Conservation (phyloP, 2,329 filamentous ascomycete genomes). For the Botrytis tulipae region DNA sequence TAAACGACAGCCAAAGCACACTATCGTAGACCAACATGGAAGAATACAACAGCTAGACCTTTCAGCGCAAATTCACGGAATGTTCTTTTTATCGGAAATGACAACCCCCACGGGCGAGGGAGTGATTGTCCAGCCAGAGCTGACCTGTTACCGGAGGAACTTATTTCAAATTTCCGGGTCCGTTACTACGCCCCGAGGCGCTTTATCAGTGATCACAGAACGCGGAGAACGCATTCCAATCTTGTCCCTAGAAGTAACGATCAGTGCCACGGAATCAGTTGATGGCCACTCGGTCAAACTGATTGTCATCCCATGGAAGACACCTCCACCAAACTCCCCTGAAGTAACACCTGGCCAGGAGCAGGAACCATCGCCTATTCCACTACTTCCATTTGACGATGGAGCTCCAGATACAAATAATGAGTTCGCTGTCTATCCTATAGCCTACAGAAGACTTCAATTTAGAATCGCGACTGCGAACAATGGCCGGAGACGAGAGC, state of each 20-base stretch:
- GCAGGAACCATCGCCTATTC: conserved; percentile 82
- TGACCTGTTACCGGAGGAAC: conserved; percentile 95
- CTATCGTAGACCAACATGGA: conserved; percentile 51
- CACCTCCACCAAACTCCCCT: conserved; percentile 76
- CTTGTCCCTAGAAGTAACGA: conserved; percentile 76
- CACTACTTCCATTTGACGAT: conserved; percentile 66
- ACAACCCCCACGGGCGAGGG: conserved; percentile 51
- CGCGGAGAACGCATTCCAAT: conserved; percentile 82
- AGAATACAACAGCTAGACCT: conserved; percentile 50
- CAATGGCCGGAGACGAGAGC: conserved; percentile 88
- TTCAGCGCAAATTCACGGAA: conserved; percentile 74
- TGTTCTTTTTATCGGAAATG: conserved; percentile 79
- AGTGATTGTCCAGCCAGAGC: conserved; percentile 62
- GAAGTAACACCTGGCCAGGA: conserved; percentile 65
- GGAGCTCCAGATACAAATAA: conserved; percentile 39
- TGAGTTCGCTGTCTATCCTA: conserved; percentile 86
- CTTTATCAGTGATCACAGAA: conserved; percentile 79
- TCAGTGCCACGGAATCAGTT: conserved; percentile 92
- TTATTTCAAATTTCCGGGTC: conserved; percentile 94
- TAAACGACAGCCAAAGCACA: conserved; percentile 41
- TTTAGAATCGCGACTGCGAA: conserved; percentile 95
- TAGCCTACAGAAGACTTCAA: conserved; percentile 90
- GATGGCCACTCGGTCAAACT: conserved; percentile 89
- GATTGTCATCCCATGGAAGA: conserved; percentile 98
- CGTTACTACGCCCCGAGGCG: conserved; percentile 73